phyloP scores from a whole-genome alignment of 129 eudicot species.

The Ambrosia trifida region DNA sequence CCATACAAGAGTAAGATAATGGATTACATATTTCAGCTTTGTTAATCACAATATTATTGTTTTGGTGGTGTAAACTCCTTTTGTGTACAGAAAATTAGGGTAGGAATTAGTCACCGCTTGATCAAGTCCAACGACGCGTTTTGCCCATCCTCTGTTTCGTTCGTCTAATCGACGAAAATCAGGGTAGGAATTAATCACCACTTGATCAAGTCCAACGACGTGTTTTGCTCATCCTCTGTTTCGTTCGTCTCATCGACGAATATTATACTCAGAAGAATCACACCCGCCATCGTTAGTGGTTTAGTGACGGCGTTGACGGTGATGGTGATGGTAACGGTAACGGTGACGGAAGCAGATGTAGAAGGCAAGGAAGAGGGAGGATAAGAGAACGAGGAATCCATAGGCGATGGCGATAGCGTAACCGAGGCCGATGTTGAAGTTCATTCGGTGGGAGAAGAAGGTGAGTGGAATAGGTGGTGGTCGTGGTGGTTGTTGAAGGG shows the following conservation, averaged over 20 bases:
- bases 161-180: too few relatives aligned
- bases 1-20: too few relatives aligned
- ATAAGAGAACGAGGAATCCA: slow-evolving; percentile 76
- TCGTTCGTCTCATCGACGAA: slow-evolving; percentile 77
- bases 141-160: too few relatives aligned
- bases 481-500: slow-evolving; percentile 38
- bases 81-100: slow-evolving; percentile 57
- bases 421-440: slow-evolving; percentile 62
- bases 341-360: slow-evolving; percentile 73
- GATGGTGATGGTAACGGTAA: slow-evolving; percentile 33
- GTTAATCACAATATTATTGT: too few relatives aligned
- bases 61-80: too few relatives aligned
- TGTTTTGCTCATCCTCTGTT: slow-evolving; percentile 36
- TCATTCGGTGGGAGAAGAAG: slow-evolving; percentile 40
- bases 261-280: slow-evolving; percentile 72
- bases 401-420: slow-evolving; percentile 78
- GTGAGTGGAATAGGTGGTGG: slow-evolving; percentile 24
- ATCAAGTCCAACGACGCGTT: too few relatives aligned
- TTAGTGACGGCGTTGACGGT: background rate
- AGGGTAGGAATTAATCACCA: slow-evolving; percentile 78
- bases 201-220: slow-evolving; percentile 69
- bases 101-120: too few relatives aligned
- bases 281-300: slow-evolving; percentile 39
- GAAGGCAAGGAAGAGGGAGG: slow-evolving; percentile 62
- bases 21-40: too few relatives aligned